phyloP scores from a whole-genome alignment of 2,329 filamentous ascomycete species.

The Tolypocladium endophyticum region DNA sequence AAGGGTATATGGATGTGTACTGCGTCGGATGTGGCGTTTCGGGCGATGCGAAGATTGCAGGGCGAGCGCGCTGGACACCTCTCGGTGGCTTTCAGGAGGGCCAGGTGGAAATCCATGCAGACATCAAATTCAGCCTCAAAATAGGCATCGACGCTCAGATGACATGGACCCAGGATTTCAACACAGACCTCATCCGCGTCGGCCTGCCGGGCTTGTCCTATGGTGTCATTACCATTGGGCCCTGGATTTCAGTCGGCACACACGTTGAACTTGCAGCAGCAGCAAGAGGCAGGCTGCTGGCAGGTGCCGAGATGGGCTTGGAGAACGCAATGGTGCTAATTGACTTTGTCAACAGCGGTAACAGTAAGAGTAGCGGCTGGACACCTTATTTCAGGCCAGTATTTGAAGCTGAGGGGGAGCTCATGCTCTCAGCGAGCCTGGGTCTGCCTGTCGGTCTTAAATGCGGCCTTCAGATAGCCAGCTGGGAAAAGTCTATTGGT shows the following conservation, averaged over 20 bases:
- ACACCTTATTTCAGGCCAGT: slow-evolving; percentile 17
- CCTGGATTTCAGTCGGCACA: slow-evolving; percentile 12
- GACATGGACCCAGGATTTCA: slow-evolving; percentile 9
- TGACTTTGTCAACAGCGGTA: slow-evolving; percentile 11
- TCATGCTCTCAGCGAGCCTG: slow-evolving; percentile 13
- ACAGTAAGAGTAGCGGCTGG: slow-evolving; percentile 11
- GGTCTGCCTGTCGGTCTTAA: slow-evolving; percentile 17
- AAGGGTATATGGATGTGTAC: slow-evolving; percentile 15
- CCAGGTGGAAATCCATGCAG: slow-evolving; percentile 11
- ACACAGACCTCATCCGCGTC: slow-evolving; percentile 10
- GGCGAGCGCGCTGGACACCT: slow-evolving; percentile 13
- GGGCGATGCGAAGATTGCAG: slow-evolving; percentile 14
- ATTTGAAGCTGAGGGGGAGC: slow-evolving; percentile 15
- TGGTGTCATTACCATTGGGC: slow-evolving; percentile 15
- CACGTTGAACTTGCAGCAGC: slow-evolving; percentile 11
- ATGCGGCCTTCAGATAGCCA: slow-evolving; percentile 11
- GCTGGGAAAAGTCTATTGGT: slow-evolving; percentile 10
- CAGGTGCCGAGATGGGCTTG: slow-evolving; percentile 18
- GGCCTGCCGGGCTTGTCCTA: slow-evolving; percentile 14
- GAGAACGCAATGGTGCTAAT: slow-evolving; percentile 12
- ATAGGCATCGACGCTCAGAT: slow-evolving; percentile 19
- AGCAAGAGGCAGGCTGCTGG: slow-evolving; percentile 15
- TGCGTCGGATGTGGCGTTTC: slow-evolving; percentile 19
- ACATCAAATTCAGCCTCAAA: slow-evolving; percentile 15
- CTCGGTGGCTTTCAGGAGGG: slow-evolving; percentile 14